Conservation (phyloP, 495 filamentous ascomycete genomes). For the Stereocaulon alpinum region DNA sequence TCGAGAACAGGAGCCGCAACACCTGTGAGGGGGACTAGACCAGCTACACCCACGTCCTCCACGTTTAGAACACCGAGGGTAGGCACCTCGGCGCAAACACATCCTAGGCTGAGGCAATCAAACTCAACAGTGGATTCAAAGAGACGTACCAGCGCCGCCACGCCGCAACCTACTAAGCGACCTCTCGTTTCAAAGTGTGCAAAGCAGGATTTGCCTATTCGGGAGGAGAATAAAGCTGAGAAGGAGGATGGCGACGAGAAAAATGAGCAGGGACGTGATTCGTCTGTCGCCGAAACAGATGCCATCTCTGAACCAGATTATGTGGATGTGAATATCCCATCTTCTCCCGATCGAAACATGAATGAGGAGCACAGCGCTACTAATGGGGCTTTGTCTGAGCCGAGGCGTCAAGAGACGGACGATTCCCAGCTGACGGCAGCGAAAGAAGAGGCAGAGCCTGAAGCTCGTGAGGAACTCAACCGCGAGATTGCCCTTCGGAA, state of each 20-base stretch:
- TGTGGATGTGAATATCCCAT: not conserved
- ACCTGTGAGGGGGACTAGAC: not conserved
- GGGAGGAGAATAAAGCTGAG: not conserved
- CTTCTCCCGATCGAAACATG: not conserved
- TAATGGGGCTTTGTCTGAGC: not conserved
- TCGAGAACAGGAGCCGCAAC: not conserved
- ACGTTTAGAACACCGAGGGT: not conserved
- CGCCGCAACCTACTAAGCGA: not conserved
- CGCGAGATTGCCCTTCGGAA: conserved; percentile 5
- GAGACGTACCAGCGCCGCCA: not conserved
- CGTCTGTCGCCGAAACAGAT: not conserved
- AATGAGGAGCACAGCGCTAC: not conserved
- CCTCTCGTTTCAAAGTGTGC: not conserved
- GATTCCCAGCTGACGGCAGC: not conserved
- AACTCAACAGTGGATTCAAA: not conserved
- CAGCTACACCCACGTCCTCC: not conserved
- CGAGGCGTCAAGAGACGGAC: not conserved
- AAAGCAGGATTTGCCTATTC: not conserved
- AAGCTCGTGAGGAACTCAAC: not conserved
- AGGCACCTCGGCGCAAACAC: not conserved
- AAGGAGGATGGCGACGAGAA: not conserved
- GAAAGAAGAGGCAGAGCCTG: not conserved
- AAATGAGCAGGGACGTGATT: not conserved
- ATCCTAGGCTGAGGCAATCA: not conserved
- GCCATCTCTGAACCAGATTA: not conserved